Base-by-base conservation (phyloP, 768 basidiomycete species). In the Rubroboletus pulcherrimus region DNA sequence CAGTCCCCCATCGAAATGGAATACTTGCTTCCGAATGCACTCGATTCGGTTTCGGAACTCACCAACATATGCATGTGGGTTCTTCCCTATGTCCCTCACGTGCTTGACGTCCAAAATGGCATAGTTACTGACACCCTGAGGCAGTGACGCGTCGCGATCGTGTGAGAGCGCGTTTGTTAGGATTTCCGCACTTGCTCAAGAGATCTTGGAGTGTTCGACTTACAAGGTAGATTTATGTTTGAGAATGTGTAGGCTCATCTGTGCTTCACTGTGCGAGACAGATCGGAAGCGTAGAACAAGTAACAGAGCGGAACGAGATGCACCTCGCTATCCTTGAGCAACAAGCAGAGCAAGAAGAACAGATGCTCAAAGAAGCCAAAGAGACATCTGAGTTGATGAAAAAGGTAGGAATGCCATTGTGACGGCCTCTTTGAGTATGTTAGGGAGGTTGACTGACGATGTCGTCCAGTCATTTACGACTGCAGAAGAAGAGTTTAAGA, bases 191-290 rank as follows among this genome's bases (percentile, higher is more conserved):
- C 61, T 63, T 2, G 61, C 62, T 11, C 56, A 62, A 29, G 62
- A 63, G 49, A 63, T 63, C 12, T 40, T 59, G 49, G 62, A 63
- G 48, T 63, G 62, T 31, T 49, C 61, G n/a, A 63, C 62, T 1
- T 51, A 55, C 57, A 63, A 59, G 51, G 61, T 62, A 26, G 26
- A 30, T 33, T 7, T n/a, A 38, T 34, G 3, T 31, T 14, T 12
- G 3, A 7, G 7, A 11, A 2, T 10, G 24, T 30, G 5, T 8
- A 1, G 17, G 10, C 9, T 37, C 24, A 11, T 44, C 17, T 40
- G 14, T 34, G 17, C 8, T 19, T 55, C 26, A 60, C n/a, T 24
- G 8, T 30, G 7, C 8, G 8, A 14, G 12, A 51, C 38, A 62
- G 61, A 45, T 54, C 24, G 61, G 61, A 31, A 51, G 2, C 34